Conservation (phyloP, 1,284 basidiomycete genomes). For the Boletus albobrunnescens region DNA sequence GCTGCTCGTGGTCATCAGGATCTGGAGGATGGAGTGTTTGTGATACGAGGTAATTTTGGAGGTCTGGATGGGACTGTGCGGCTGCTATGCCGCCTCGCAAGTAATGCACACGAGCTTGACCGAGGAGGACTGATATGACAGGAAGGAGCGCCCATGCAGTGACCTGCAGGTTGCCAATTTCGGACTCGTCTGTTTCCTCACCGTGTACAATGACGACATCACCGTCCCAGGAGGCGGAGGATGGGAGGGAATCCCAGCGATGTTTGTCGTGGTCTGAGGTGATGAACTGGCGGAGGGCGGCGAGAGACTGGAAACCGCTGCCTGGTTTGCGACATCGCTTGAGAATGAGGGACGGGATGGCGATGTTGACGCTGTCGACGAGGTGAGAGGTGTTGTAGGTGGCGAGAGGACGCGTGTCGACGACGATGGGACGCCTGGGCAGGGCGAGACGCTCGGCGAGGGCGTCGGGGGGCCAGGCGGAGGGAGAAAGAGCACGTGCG, state of each 20-base stretch:
- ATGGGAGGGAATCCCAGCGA: constrained; percentile 51
- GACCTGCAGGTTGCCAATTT: constrained; percentile 50
- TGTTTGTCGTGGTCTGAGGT: constrained; percentile 68
- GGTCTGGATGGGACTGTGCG: constrained; percentile 51
- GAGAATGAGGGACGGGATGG: constrained; percentile 81
- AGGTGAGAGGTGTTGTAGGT: constrained; percentile 64
- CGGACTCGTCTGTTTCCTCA: constrained; percentile 66
- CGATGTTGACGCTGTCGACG: constrained; percentile 68
- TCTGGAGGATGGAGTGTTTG: constrained; percentile 15
- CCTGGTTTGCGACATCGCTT: constrained; percentile 74
- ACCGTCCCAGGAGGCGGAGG: constrained; percentile 63
- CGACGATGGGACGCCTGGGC: constrained; percentile 58
- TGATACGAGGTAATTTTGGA: constrained; percentile 41
- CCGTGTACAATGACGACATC: constrained; percentile 66
- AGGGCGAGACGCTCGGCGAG: constrained; percentile 50
- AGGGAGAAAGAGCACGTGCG: constrained; percentile 15
- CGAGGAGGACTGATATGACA: constrained; percentile 53
- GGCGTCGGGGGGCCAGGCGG: constrained; percentile 41
- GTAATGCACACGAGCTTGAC: constrained; percentile 54
- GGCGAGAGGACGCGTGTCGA: constrained; percentile 74
- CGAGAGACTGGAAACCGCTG: constrained; percentile 58
- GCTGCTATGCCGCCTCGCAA: constrained; percentile 64
- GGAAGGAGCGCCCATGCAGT: constrained; percentile 66
- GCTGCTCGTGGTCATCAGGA: constrained; percentile 7
- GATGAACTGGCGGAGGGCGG: constrained; percentile 70